Percentiles rank a stretch among this genome's conserved stretches.
These are phyloP conservation scores for Fusarium pseudograminearum DNA, from an alignment of 2,329 filamentous ascomycete genomes.

Conservation along the genomic window DNA sequence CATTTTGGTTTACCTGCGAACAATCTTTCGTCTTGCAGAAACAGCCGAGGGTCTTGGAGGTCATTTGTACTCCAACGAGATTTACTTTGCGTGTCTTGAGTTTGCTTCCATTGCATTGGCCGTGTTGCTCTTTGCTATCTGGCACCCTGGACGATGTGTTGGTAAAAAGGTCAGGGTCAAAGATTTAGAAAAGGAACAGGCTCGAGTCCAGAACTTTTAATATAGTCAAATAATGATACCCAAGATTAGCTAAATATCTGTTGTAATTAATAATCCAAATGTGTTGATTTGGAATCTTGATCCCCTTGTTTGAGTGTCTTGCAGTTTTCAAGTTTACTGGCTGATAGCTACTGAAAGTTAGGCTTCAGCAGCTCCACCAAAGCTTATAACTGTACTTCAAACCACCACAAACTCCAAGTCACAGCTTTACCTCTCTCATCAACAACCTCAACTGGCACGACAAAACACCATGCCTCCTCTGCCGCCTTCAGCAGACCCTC, in stretches of 20 bases:
- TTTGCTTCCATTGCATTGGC: slow-evolving; percentile 66
- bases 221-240: slow-evolving; percentile 3
- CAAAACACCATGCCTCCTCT: slow-evolving; percentile 50
- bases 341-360: slow-evolving; percentile 15
- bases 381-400: slow-evolving; percentile 16
- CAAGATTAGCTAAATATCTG: slow-evolving; percentile 1
- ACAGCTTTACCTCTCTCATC: slow-evolving; percentile 11
- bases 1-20: slow-evolving; percentile 64
- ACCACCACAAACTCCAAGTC: slow-evolving; percentile 1
- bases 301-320: background rate
- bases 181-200: slow-evolving; percentile 37
- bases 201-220: slow-evolving; percentile 29
- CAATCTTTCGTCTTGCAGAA: slow-evolving; percentile 66
- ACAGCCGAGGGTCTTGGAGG: slow-evolving; percentile 62
- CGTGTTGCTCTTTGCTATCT: slow-evolving; percentile 57
- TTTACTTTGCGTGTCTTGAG: slow-evolving; percentile 65
- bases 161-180: slow-evolving; percentile 42
- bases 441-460: slow-evolving; percentile 1
- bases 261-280: background rate
- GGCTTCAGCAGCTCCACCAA: slow-evolving; percentile 22
- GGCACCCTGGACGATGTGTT: slow-evolving; percentile 50
- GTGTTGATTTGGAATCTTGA: background rate
- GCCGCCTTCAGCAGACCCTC: slow-evolving; percentile 45
- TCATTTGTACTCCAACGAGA: slow-evolving; percentile 61
- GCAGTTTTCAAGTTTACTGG: slow-evolving; percentile 21